A percentile compares a stretch with the other conserved stretches of the same genome.
These are phyloP conservation scores for Xylariales sp. DNA, from an alignment of 2,329 filamentous ascomycete species.

Conservation along the genomic window DNA sequence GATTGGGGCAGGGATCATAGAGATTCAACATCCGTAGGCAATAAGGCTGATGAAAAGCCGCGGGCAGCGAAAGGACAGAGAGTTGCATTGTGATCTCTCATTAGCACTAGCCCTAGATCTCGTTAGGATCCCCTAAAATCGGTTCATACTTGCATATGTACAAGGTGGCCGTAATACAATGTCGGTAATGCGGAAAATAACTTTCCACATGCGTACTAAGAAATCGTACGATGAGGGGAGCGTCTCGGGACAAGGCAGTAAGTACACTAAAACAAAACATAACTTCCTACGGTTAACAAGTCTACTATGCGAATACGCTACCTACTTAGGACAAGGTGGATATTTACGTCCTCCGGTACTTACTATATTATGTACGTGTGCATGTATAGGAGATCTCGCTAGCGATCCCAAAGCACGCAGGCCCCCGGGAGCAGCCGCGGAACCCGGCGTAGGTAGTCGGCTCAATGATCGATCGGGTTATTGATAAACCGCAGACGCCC, in stretches of 20 bases:
- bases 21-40: background rate
- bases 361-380: slow-evolving; percentile 3
- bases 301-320: background rate
- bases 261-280: slow-evolving; percentile 4
- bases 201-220: slow-evolving; percentile 31
- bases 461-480: slow-evolving; percentile 19
- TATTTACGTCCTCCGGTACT: background rate
- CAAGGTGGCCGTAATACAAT: slow-evolving; percentile 26
- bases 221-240: slow-evolving; percentile 38
- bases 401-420: slow-evolving; percentile 18
- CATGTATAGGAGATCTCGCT: slow-evolving; percentile 6
- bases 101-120: slow-evolving; percentile 20
- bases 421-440: slow-evolving; percentile 33
- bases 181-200: slow-evolving; percentile 27
- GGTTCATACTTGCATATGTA: slow-evolving; percentile 40
- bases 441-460: slow-evolving; percentile 19
- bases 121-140: slow-evolving; percentile 28
- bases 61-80: slow-evolving; percentile 18
- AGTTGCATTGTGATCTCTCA: slow-evolving; percentile 18
- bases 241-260: slow-evolving; percentile 26
- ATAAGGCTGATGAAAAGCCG: slow-evolving; percentile 22
- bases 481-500: slow-evolving; percentile 16
- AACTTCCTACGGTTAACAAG: slow-evolving; percentile 1
- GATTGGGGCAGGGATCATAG: slow-evolving; percentile 4
- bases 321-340: background rate